These are phyloP conservation scores for Quercus alba DNA, from an alignment of 306 rosid genomes.

Conservation along the genomic window DNA sequence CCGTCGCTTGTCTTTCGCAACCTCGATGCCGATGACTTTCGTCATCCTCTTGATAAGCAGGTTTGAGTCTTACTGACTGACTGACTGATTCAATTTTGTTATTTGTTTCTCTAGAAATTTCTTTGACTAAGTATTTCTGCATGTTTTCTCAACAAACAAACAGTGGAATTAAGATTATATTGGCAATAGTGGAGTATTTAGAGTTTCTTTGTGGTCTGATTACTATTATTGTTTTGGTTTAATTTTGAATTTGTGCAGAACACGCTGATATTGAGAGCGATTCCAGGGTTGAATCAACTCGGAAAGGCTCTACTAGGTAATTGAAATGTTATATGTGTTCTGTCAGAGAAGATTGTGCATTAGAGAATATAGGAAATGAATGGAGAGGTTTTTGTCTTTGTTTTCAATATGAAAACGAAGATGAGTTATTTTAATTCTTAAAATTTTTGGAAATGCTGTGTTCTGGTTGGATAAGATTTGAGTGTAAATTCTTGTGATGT, in stretches of 20 bases:
- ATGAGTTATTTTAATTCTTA: no score
- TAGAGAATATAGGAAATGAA: no score
- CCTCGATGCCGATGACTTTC: constrained; percentile 94
- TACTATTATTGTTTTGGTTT: background rate
- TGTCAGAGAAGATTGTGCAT: background rate
- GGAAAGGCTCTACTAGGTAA: constrained; percentile 81
- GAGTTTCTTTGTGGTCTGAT: constrained; percentile 4
- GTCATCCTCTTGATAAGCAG: constrained; percentile 95
- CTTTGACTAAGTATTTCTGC: background rate
- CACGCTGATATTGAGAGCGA: constrained; percentile 83
- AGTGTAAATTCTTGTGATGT: background rate
- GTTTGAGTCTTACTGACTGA: constrained; percentile 11
- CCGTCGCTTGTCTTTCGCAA: constrained; percentile 51
- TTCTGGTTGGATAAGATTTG: background rate
- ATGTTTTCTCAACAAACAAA: background rate
- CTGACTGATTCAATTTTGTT: background rate
- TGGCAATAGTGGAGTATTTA: background rate
- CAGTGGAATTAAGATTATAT: background rate
- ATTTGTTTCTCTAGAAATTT: background rate
- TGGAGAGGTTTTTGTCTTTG: no score
- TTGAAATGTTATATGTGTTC: background rate
- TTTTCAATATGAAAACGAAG: no score
- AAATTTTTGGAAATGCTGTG: no score
- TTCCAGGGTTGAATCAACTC: constrained; percentile 80
- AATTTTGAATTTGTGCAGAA: constrained; percentile 47